Evolutionary conservation across 441 rosid species (phyloP).

Genomic region (Adansonia grandidieri): DNA sequence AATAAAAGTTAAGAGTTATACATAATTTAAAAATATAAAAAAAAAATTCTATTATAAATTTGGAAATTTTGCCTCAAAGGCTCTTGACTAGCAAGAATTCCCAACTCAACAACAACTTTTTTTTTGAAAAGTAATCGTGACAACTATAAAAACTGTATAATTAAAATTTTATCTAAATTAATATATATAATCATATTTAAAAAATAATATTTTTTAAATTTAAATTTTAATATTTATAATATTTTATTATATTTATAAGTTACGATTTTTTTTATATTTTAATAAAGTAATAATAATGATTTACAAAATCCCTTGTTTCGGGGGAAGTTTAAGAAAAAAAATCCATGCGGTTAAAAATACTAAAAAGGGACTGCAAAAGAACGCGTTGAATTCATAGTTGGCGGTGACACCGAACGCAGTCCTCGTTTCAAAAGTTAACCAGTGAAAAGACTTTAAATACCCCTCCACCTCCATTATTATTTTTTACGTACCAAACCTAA

Average conservation of each 20-base stretch:
- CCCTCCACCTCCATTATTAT: background rate
- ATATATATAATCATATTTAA: too few species aligned
- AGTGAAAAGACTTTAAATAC: background rate
- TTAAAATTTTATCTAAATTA: too few species aligned
- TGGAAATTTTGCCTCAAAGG: background rate
- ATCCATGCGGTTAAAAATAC: background rate
- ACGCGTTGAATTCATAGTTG: slow-evolving; percentile 27
- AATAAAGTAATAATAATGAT: too few species aligned
- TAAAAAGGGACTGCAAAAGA: background rate
- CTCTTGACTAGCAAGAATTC: background rate
- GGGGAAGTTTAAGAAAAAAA: background rate
- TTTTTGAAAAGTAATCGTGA: too few species aligned
- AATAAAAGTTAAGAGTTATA: too few species aligned
- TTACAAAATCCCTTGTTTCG: background rate
- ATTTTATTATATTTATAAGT: too few species aligned
- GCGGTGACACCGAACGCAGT: slow-evolving; percentile 46
- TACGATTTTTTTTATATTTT: too few species aligned
- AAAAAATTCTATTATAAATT: background rate
- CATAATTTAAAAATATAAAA: too few species aligned
- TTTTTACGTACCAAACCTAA: background rate
- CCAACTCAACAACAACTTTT: too few species aligned
- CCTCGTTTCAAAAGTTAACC: background rate
- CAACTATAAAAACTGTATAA: too few species aligned
- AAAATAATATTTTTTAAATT: too few species aligned
- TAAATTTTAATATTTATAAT: too few species aligned